Base-by-base conservation (phyloP, 208 protist genomes). In the Leptomonas pyrrhocoris region DNA sequence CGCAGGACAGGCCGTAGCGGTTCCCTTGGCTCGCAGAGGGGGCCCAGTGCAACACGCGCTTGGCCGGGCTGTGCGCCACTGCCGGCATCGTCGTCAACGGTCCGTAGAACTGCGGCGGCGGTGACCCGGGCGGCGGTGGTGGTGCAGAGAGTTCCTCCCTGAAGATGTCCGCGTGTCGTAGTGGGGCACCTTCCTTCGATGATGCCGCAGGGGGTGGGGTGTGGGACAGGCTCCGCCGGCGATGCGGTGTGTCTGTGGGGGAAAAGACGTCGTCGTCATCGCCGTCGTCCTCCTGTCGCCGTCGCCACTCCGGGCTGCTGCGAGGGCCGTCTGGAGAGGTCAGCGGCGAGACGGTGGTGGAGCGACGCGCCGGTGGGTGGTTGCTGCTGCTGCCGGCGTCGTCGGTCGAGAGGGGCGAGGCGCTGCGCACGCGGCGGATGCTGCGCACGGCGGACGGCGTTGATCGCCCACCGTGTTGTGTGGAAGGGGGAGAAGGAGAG, bases 331-430 rank as follows among this genome's bases (percentile, higher is more conserved):
- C 34, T 0, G 71, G 38, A 3, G 71, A 71, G 12, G 71, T 67
- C 21, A 77, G 57, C 0, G 71, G 71, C 4, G 71, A 71, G 11
- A 70, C 63, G 16, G 71, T 77, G 34, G 49, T 66, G 40, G 71
- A 60, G 50, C 71, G 71, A 49, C 61, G 65, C 12, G 71, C 55
- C 13, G 71, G 71, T 2, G 71, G 60, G 42, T n/a, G n/a, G n/a
- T n/a, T n/a, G n/a, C n/a, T n/a, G n/a, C n/a, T n/a, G n/a, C 62
- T 70, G 71, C 71, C 38, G 19, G 6, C 27, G 27, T 25, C 40
- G 34, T 59, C 27, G 4, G 18, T 56, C 18, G 60, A 49, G 21
- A 68, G 21, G 34, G 51, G 45, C 21, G 43, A 60, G 63, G 45
- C 43, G 57, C 18, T 23, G 27, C 12, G 11, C 0, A 25, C 31